A percentile compares a stretch with the other conserved stretches of the same genome.
phyloP scores from a whole-genome alignment of 1,284 basidiomycete species.

The Hemileia vastatrix region DNA sequence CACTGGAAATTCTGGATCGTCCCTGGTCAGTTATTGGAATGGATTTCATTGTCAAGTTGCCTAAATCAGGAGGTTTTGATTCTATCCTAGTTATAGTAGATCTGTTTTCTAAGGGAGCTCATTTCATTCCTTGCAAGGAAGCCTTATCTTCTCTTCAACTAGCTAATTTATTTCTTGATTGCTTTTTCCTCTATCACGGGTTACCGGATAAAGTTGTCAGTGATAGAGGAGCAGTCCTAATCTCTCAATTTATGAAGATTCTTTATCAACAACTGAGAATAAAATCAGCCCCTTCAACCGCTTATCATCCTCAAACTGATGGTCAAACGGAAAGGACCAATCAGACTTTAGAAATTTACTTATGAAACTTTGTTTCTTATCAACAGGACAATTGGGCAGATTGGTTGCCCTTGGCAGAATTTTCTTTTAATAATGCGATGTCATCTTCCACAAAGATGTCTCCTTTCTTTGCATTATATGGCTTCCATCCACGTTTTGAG shows the following conservation, averaged over 20 bases:
- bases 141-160: neutral
- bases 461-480: constrained; percentile 48
- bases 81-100: constrained; percentile 16
- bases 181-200: constrained; percentile 1
- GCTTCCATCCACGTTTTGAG: constrained; percentile 45
- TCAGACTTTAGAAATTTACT: constrained; percentile 8
- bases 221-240: constrained; percentile 2
- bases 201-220: neutral
- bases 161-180: constrained; percentile 5
- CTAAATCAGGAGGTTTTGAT: neutral
- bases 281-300: neutral
- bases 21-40: constrained; percentile 6
- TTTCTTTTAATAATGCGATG: constrained; percentile 7
- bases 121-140: constrained; percentile 21
- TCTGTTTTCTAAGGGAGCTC: constrained; percentile 16
- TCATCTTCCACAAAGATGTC: constrained; percentile 38
- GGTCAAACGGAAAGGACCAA: constrained; percentile 8
- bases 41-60: constrained; percentile 14
- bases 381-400: constrained; percentile 10
- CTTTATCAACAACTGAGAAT: neutral
- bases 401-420: constrained; percentile 14
- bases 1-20: neutral
- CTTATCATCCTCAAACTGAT: constrained; percentile 5
- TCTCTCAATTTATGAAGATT: constrained; percentile 1
- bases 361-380: constrained; percentile 16